Conservation (phyloP, 2,329 filamentous ascomycete genomes). For the Orbilia oligospora region DNA sequence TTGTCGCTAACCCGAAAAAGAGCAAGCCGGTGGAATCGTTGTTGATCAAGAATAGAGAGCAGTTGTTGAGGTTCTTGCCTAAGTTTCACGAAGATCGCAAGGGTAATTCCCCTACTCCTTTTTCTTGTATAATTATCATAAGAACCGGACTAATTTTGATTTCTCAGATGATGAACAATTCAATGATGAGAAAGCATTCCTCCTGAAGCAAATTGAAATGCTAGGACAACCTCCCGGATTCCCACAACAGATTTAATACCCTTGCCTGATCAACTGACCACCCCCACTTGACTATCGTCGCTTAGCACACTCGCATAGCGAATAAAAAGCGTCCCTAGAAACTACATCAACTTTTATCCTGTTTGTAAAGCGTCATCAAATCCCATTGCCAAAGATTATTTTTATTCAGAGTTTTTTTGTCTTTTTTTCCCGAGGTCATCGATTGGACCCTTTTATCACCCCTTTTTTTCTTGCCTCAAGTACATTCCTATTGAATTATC, state of each 20-base stretch:
- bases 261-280: not conserved
- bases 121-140: not conserved
- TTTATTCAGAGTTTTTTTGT: slow-evolving; percentile 1
- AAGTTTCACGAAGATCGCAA: slow-evolving; percentile 92
- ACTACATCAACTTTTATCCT: not conserved
- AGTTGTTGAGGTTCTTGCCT: slow-evolving; percentile 87
- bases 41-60: slow-evolving; percentile 94
- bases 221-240: slow-evolving; percentile 32
- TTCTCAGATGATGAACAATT: slow-evolving; percentile 92
- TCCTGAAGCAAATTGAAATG: slow-evolving; percentile 88
- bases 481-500: not conserved
- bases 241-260: slow-evolving; percentile 46
- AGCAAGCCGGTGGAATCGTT: slow-evolving; percentile 96
- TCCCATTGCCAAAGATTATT: not conserved
- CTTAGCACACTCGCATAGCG: slow-evolving; percentile 3
- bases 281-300: not conserved
- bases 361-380: not conserved
- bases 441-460: slow-evolving; percentile 4
- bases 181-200: slow-evolving; percentile 95
- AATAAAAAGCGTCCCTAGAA: slow-evolving; percentile 8
- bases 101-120: slow-evolving; percentile 53
- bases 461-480: slow-evolving; percentile 32
- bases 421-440: not conserved
- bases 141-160: not conserved
- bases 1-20: slow-evolving; percentile 98